These are phyloP conservation scores for Alternaria atra DNA, from an alignment of 2,329 filamentous ascomycete genomes.

Conservation along the genomic window DNA sequence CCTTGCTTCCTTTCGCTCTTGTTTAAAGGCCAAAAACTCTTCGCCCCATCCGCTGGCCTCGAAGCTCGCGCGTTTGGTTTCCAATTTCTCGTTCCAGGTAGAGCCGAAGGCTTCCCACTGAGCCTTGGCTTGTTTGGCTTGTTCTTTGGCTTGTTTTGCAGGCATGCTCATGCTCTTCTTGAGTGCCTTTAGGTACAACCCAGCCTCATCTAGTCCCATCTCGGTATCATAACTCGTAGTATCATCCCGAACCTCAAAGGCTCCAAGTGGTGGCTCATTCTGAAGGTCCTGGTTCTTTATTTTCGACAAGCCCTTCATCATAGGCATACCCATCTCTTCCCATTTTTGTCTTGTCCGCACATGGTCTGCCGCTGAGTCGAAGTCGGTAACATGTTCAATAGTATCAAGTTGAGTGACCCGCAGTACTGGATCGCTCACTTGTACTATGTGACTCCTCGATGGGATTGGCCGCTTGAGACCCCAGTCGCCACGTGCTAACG, in stretches of 20 bases:
- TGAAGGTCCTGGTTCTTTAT: conserved; percentile 31
- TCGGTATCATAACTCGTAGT: conserved; percentile 41
- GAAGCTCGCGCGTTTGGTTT: conserved; percentile 12
- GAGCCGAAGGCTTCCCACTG: conserved; percentile 10
- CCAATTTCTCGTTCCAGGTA: conserved; percentile 17
- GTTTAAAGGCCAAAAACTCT: conserved; percentile 8
- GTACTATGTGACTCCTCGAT: conserved; percentile 72
- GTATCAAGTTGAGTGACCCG: conserved; percentile 83
- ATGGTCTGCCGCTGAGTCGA: conserved; percentile 82
- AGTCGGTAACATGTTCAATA: conserved; percentile 88
- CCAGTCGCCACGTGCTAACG: conserved; percentile 85
- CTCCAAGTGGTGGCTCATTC: conserved; percentile 25
- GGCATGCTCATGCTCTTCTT: conserved; percentile 31
- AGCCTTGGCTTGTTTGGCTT: conserved; percentile 7
- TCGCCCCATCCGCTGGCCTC: conserved; percentile 4
- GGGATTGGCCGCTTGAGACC: conserved; percentile 88
- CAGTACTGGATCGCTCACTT: conserved; percentile 74
- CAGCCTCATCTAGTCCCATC: conserved; percentile 39
- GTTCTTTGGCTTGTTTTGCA: conserved; percentile 12
- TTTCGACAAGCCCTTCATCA: conserved; percentile 58
- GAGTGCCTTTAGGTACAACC: conserved; percentile 36
- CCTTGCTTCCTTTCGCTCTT: conserved; percentile 8
- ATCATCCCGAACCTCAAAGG: conserved; percentile 47
- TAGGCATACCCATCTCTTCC: conserved; percentile 78
- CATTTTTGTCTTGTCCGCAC: conserved; percentile 83